Base-by-base conservation (phyloP, 2,329 filamentous ascomycete species). In the Thielaviopsis euricoi region DNA sequence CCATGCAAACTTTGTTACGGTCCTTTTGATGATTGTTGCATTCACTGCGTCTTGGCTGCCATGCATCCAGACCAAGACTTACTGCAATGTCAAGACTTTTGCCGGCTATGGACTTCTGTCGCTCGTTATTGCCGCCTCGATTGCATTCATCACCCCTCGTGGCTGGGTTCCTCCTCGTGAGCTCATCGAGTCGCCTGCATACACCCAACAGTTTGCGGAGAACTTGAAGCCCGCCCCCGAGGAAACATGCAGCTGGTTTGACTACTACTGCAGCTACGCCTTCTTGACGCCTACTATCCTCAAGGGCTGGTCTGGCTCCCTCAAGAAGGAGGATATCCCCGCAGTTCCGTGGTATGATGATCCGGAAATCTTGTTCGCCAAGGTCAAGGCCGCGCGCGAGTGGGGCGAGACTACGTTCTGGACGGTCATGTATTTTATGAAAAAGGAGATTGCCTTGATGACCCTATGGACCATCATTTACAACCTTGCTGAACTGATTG, bases 291-390 rank as follows among this genome's bases (percentile, higher is more conserved):
- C 73, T 23, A 65, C 76, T 51, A 70, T 79, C 54, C 71, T 75
- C 67, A 76, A 71, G 61, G 76, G 76, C 25, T 68, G 70, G 50
- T 70, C 68, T 33, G 67, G 69, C 6, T 68, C 71, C 55, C 67
- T 79, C 57, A 72, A 73, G 25, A 70, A 76, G 62, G 70, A 73
- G 43, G 71, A 74, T 61, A 70, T 79, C 21, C 75, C 76, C 2
- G 70, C 63, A 26, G 66, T 79, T 29, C 74, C 77, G 1, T 79
- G 76, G 75, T 79, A 79, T 61, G 77, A 80, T 55, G 76, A 79
- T 61, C 77, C 77, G 9, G 65, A 73, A 22, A 66, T 76, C 55
- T 71, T 79, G 17, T 67, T 78, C 1, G 66, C 67, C 22, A 70
- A 68, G 58, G 67, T 78, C 12, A 70, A 73, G 25, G 63, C 68